Evolutionary conservation across 345 rosid genomes (phyloP), one percentile per base, ranked within the genome.

Genomic region (Kernera saxatilis): DNA sequence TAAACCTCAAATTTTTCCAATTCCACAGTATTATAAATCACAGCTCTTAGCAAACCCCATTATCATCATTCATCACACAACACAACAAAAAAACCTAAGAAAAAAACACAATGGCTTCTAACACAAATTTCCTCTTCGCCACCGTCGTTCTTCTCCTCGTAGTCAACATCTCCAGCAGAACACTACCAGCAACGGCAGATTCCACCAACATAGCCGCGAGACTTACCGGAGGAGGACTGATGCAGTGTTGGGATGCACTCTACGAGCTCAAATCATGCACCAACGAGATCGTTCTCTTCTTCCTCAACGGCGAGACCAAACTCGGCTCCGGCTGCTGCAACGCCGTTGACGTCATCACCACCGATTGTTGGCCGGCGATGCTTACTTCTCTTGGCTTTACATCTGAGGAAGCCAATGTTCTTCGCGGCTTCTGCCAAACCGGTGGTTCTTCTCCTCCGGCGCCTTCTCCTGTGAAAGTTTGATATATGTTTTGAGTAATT

Each of bases 321-420:
- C 76, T 92, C 0, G 90, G 88, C 0, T 67, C 76, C 0, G 78
- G 37, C 1, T 92, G 98, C 27, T 92, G 98, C 27, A 68, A 65
- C 2, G 84, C 90, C 53, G 81, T 87, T 48, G 83, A 75, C 1
- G 59, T 81, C 17, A 84, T 89, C 1, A 87, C 87, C 2, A 77
- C 58, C 3, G 70, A 83, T 10, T 92, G 96, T 66, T 92, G 96
- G 98, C 96, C 97, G 5, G 76, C 86, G 0, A 86, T 91, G 96
- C 85, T 91, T 11, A 76, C 85, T 29, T 84, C 96, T 17, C 80
- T 86, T 3, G 90, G 97, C 4, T 87, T 89, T 79, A 82, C 90
- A 0, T 30, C 80, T 0, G 82, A 89, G 37, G 86, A 89, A 80
- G 84, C 86, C 13, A 82, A 83, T 22, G 74, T 88, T 6, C 86